Evolutionary conservation across 2,329 filamentous ascomycete species (phyloP).

Genomic region (Xylariaceae sp.): DNA sequence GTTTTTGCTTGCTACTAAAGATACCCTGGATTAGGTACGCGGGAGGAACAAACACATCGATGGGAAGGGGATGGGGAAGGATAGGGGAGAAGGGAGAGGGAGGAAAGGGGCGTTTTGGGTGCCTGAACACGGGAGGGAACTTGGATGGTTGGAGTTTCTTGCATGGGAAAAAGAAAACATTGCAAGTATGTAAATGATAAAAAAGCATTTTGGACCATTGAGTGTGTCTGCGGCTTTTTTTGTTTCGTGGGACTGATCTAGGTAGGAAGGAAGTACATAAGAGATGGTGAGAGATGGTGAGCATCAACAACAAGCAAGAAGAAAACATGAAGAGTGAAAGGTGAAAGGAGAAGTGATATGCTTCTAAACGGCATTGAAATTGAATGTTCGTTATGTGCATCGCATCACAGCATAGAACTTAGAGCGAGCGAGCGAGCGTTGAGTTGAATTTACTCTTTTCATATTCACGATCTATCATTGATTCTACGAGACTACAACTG

Average conservation of each 20-base stretch:
- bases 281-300: not conserved
- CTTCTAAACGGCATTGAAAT: not conserved
- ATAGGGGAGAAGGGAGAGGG: too few relatives aligned
- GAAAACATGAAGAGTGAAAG: not conserved
- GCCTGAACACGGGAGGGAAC: not conserved
- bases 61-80: not conserved
- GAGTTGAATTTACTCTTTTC: not conserved
- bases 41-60: not conserved
- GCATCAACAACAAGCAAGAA: too few relatives aligned
- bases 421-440: too few relatives aligned
- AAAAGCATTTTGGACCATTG: too few relatives aligned
- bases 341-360: not conserved
- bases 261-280: not conserved
- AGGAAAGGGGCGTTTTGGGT: not conserved
- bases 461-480: not conserved
- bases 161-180: not conserved
- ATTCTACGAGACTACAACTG: not conserved
- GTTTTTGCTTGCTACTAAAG: not conserved
- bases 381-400: not conserved
- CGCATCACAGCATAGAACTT: not conserved
- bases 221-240: too few relatives aligned
- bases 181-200: too few relatives aligned
- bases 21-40: not conserved
- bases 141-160: too few relatives aligned
- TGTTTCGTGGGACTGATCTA: too few relatives aligned